Conservation (phyloP, 345 rosid species). For the Nasturtium officinale region DNA sequence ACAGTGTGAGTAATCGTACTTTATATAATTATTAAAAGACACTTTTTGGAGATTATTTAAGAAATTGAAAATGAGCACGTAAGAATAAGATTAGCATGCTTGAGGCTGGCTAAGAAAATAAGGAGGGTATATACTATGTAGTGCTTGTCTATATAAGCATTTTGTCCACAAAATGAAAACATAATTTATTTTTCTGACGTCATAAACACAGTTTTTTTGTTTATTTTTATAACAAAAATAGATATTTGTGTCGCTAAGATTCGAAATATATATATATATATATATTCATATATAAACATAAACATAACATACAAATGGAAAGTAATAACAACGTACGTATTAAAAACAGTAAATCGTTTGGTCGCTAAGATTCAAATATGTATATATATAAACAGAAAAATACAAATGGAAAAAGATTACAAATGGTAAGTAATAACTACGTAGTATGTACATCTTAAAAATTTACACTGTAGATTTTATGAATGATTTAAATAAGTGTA, state of each 20-base stretch:
- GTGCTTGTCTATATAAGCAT: neutral
- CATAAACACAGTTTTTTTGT: neutral
- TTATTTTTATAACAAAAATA: too few relatives aligned
- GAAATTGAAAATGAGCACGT: slow-evolving; percentile 8
- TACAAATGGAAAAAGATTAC: neutral
- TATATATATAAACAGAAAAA: too few relatives aligned
- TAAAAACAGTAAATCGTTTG: neutral
- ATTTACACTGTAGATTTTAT: neutral
- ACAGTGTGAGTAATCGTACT: neutral
- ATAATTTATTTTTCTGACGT: too few relatives aligned
- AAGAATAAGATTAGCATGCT: slow-evolving; percentile 27
- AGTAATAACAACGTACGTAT: neutral
- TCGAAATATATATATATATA: too few relatives aligned
- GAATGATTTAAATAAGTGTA: neutral
- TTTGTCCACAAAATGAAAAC: neutral
- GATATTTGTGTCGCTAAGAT: too few relatives aligned
- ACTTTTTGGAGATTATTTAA: slow-evolving; percentile 27
- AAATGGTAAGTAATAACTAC: neutral
- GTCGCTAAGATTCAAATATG: too few relatives aligned
- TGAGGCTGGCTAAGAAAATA: neutral
- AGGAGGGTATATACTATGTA: neutral
- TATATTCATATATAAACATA: too few relatives aligned
- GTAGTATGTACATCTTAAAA: neutral
- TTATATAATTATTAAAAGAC: slow-evolving; percentile 5
- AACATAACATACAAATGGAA: neutral